Conservation (phyloP, 306 rosid genomes). For the Cicer arietinum region DNA sequence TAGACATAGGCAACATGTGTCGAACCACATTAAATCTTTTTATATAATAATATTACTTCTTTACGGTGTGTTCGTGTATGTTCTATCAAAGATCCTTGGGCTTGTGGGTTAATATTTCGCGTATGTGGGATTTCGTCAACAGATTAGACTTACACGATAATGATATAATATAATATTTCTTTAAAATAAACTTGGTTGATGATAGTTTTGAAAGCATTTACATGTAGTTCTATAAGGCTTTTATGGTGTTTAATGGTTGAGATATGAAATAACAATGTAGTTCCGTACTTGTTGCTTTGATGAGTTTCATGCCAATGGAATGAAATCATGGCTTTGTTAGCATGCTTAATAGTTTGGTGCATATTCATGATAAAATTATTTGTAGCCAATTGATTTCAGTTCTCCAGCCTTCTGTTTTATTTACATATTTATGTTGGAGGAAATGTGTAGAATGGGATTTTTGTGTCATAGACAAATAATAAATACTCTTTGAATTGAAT, state of each 20-base stretch:
- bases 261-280: constrained; percentile 23
- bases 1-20: background rate
- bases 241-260: constrained; percentile 34
- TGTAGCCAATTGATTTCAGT: constrained; percentile 1
- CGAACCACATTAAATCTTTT: background rate
- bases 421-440: constrained; percentile 2
- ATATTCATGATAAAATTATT: background rate
- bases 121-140: background rate
- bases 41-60: background rate
- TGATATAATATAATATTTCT: background rate
- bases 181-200: background rate
- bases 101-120: background rate
- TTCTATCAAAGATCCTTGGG: background rate
- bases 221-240: background rate
- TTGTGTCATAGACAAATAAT: constrained; percentile 1
- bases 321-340: constrained; percentile 25
- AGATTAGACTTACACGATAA: background rate
- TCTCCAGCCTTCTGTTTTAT: constrained; percentile 15
- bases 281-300: constrained; percentile 2
- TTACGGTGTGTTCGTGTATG: background rate
- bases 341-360: constrained; percentile 11
- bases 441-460: background rate
- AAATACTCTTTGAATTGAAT: constrained; percentile 18
- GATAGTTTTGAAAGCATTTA: constrained; percentile 36
- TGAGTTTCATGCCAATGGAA: background rate